Conservation (phyloP, 805 yeast species). For the Isabelozyma heimii region DNA sequence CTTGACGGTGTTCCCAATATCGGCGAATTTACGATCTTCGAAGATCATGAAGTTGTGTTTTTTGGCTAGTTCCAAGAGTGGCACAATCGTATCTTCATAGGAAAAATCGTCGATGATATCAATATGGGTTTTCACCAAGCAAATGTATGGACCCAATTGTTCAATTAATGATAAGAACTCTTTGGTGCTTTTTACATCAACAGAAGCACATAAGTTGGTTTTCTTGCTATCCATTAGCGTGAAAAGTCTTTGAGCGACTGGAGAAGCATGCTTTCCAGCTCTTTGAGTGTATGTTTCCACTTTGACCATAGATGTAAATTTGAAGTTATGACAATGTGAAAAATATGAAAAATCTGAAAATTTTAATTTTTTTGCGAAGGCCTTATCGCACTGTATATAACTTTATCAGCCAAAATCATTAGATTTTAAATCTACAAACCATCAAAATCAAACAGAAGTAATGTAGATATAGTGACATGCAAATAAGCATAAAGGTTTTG, state of each 20-base stretch:
- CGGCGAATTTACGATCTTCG: constrained; percentile 98
- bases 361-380: background rate
- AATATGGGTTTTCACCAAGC: constrained; percentile 90
- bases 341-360: background rate
- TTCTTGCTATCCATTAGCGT: constrained; percentile 73
- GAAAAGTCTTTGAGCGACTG: constrained; percentile 75
- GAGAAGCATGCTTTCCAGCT: constrained; percentile 68
- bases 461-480: no score
- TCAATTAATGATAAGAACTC: constrained; percentile 76
- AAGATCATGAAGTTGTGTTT: constrained; percentile 89
- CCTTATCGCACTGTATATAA: background rate
- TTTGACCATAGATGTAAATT: constrained; percentile 15
- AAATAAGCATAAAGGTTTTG: no score
- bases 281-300: constrained; percentile 57
- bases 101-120: constrained; percentile 90
- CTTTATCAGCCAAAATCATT: background rate
- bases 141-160: constrained; percentile 83
- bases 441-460: no score
- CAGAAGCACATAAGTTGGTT: constrained; percentile 90
- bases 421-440: no score
- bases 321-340: background rate
- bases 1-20: constrained; percentile 96
- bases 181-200: constrained; percentile 78
- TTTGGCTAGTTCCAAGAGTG: constrained; percentile 66
- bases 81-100: constrained; percentile 73